Conservation (phyloP, 192 early-diverging fungal species). For the Ramicandelaber brevisporus region DNA sequence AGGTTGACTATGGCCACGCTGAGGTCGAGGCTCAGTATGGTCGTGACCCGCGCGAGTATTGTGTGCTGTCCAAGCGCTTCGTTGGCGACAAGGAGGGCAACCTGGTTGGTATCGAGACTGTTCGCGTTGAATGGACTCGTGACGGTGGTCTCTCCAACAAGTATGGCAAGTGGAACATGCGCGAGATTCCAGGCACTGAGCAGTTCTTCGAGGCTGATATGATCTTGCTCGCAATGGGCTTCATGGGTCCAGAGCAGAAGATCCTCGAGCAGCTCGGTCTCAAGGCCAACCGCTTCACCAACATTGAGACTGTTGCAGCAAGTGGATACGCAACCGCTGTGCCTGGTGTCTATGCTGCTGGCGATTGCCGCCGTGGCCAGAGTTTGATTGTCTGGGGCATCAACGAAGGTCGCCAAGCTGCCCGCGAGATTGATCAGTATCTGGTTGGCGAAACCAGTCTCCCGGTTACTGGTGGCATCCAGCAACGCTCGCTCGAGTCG, state of each 20-base stretch:
- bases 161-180: constrained; percentile 62
- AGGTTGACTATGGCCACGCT: constrained; percentile 88
- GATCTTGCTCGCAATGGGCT: constrained; percentile 87
- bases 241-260: constrained; percentile 75
- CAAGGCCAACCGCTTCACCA: constrained; percentile 46
- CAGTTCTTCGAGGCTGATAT: constrained; percentile 72
- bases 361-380: constrained; percentile 92
- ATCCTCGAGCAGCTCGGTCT: constrained; percentile 57
- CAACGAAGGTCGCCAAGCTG: constrained; percentile 88
- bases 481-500: constrained; percentile 21
- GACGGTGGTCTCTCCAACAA: too few relatives aligned
- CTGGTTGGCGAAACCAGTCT: constrained; percentile 57
- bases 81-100: constrained; percentile 51
- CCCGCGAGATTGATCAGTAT: constrained; percentile 70
- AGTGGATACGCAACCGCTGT: constrained; percentile 49
- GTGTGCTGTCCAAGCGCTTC: constrained; percentile 89
- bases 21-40: constrained; percentile 75
- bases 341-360: constrained; percentile 76
- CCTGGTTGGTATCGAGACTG: constrained; percentile 76
- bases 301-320: constrained; percentile 55
- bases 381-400: constrained; percentile 94
- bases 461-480: constrained; percentile 72
- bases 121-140: constrained; percentile 91
- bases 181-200: constrained; percentile 63
- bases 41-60: constrained; percentile 86